A percentile compares a stretch with the other conserved stretches of the same genome.
Evolutionary conservation across 371 early-diverging fungal genomes (phyloP).

Genomic region (Mucor plumbeus): DNA sequence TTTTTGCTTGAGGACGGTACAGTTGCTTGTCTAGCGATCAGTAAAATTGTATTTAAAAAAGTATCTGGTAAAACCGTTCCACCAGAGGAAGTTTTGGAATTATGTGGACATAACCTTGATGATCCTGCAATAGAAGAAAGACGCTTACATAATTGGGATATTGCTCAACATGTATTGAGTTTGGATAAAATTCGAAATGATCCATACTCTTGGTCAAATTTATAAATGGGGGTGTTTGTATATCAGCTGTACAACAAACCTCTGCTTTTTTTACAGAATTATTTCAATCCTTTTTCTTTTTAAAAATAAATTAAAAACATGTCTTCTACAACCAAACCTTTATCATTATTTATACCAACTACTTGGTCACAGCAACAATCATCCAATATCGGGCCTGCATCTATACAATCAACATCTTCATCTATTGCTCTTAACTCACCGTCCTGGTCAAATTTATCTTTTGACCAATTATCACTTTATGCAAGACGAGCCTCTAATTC

Average conservation of each 20-base stretch:
- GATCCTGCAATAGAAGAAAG: constrained; percentile 34
- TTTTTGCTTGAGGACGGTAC: constrained; percentile 29
- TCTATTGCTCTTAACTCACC: constrained; percentile 23
- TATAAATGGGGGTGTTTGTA: constrained; percentile 7
- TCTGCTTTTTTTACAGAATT: no score
- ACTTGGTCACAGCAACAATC: constrained; percentile 15
- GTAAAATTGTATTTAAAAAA: constrained; percentile 52
- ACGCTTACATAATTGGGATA: constrained; percentile 33
- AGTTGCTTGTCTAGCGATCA: constrained; percentile 39
- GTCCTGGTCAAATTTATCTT: constrained; percentile 32
- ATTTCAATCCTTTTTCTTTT: not conserved
- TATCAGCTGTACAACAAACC: not conserved
- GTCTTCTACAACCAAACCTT: constrained; percentile 15
- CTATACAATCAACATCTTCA: constrained; percentile 13
- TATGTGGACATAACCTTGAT: constrained; percentile 42
- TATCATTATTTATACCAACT: constrained; percentile 25
- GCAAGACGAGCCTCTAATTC: constrained; percentile 37
- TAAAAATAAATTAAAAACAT: not conserved
- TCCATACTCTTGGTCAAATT: constrained; percentile 29
- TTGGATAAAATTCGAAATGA: constrained; percentile 32
- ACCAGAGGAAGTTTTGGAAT: constrained; percentile 38
- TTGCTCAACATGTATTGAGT: constrained; percentile 29
- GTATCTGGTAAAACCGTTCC: constrained; percentile 46
- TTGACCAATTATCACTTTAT: constrained; percentile 42
- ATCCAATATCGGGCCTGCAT: not conserved